Evolutionary conservation across 805 yeast genomes (phyloP).

Genomic region (Crinitomyces ghanaensis): DNA sequence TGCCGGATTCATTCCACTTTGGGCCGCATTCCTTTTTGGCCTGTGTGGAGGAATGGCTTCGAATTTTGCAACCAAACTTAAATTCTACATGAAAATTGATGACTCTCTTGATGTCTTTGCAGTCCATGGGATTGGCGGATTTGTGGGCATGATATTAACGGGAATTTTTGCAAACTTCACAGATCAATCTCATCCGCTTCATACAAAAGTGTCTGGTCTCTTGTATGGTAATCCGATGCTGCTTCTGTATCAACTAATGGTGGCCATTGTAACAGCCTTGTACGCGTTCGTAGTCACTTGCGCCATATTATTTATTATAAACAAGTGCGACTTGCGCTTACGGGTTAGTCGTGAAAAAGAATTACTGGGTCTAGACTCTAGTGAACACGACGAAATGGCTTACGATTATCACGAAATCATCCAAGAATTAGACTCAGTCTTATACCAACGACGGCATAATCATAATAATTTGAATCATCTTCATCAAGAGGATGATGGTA

Average conservation of each 20-base stretch:
- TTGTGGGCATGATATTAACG: conserved; percentile 67
- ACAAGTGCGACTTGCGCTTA: conserved; percentile 67
- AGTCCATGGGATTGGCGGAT: conserved; percentile 84
- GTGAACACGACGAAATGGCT: conserved; percentile 86
- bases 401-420: conserved; percentile 26
- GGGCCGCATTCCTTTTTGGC: conserved; percentile 71
- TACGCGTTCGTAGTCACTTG: conserved; percentile 73
- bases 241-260: conserved; percentile 83
- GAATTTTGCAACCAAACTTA: conserved; percentile 77
- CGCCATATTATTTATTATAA: conserved; percentile 55
- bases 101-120: conserved; percentile 95
- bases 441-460: not conserved
- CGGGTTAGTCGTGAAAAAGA: conserved; percentile 83
- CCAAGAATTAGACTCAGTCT: not conserved
- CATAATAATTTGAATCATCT: not conserved
- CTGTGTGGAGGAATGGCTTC: conserved; percentile 61
- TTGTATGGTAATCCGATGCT: conserved; percentile 71
- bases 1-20: conserved; percentile 86
- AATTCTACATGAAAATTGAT: conserved; percentile 61
- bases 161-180: conserved; percentile 76
- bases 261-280: conserved; percentile 51
- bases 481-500: conserved; percentile 1
- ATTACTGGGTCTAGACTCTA: conserved; percentile 74
- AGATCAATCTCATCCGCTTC: conserved; percentile 33
- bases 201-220: conserved; percentile 86